Evolutionary conservation across 106 monocot species (phyloP), one percentile per base, ranked within the genome.

Genomic region (Dioscorea zingiberensis): DNA sequence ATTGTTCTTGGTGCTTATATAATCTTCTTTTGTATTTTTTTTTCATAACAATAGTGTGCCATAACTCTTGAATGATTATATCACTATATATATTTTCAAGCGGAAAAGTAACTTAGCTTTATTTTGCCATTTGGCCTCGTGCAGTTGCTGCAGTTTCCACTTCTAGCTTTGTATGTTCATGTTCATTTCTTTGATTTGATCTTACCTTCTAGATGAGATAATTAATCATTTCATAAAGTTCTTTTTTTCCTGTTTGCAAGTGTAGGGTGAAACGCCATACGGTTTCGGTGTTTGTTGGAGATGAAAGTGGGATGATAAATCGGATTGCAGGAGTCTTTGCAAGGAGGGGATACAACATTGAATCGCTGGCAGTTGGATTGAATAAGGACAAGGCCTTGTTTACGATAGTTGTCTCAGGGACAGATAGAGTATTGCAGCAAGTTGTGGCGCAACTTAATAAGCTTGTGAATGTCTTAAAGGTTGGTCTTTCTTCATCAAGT

Each of bases 281-380:
- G 7, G 80, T 94, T 65, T 94, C 90, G 23, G 94, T 94, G 15
- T 90, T 87, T 73, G 94, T 94, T 61, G 90, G 90, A 16, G 90
- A 91, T 80, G 90, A 94, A 65, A 90, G 90, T 72, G 90, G 90
- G 23, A 87, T 94, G 80, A 90, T 94, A 49, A 90, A 90, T 69
- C 74, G 90, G 29, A 94, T 94, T 60, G 94, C 87, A 64, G 90
- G 94, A 7, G 90, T 90, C 2, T 94, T 94, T 78, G 84, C 90
- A 23, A 86, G 94, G 60, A 79, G 94, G 48, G 94, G 94, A 68
- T 94, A 90, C 71, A 90, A 94, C 63, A 94, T 94, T n/a, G 94
- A 94, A 16, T 90, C 90, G 22, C 79, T 94, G 58, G 94, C 87
- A 17, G 94, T 94, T 76, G 94, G 94, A 27, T 68, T 90, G 78